These are phyloP conservation scores for Lantana camara DNA, from an alignment of 257 asterid species.

Conservation along the genomic window DNA sequence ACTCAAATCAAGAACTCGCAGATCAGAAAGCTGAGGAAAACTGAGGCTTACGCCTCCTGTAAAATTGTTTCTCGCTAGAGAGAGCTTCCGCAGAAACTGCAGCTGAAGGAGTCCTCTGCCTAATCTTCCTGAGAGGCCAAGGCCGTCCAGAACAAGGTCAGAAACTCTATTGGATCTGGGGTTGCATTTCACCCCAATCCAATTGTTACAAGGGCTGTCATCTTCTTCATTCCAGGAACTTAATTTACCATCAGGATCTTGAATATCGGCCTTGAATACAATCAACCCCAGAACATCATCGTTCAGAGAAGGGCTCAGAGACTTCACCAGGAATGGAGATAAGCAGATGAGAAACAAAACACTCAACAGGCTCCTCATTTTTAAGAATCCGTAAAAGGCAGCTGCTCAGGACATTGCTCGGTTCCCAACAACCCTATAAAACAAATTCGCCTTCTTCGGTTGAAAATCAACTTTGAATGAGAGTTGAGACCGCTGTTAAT, in stretches of 20 bases:
- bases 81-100: slow-evolving; percentile 73
- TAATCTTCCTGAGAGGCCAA: slow-evolving; percentile 77
- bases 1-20: slow-evolving; percentile 75
- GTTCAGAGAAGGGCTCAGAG: slow-evolving; percentile 73
- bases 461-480: background rate
- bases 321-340: slow-evolving; percentile 40
- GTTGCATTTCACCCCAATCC: slow-evolving; percentile 84
- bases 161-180: slow-evolving; percentile 94
- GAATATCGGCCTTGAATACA: slow-evolving; percentile 83
- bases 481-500: background rate
- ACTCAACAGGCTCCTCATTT: slow-evolving; percentile 57
- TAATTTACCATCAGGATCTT: slow-evolving; percentile 75
- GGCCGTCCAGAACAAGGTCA: slow-evolving; percentile 85
- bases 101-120: slow-evolving; percentile 88
- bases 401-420: slow-evolving; percentile 33
- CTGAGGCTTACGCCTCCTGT: slow-evolving; percentile 71
- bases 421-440: background rate
- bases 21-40: slow-evolving; percentile 70
- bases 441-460: background rate
- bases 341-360: slow-evolving; percentile 37
- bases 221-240: slow-evolving; percentile 93
- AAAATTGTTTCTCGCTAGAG: slow-evolving; percentile 71
- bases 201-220: slow-evolving; percentile 73
- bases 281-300: slow-evolving; percentile 94
- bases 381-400: slow-evolving; percentile 17